These are phyloP conservation scores for Yarrowia keelungensis DNA, from an alignment of 805 yeast species.

Conservation along the genomic window DNA sequence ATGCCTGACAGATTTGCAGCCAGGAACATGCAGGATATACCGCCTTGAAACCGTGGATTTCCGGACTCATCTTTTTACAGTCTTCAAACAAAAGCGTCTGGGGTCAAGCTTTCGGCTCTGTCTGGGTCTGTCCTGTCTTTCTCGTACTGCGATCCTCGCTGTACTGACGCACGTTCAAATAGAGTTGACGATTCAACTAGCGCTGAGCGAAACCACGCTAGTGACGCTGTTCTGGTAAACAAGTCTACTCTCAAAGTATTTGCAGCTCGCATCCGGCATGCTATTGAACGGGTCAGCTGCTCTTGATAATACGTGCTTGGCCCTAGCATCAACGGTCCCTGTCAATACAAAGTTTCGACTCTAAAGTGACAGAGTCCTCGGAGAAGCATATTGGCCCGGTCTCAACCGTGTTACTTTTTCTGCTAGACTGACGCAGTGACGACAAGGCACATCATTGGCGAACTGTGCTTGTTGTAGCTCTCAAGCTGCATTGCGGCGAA, in stretches of 20 bases:
- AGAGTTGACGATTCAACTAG: constrained; percentile 11
- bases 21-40: not conserved
- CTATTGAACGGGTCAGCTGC: not conserved
- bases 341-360: not conserved
- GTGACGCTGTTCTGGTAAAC: not conserved
- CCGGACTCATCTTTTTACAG: too few species aligned
- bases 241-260: not conserved
- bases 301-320: not conserved
- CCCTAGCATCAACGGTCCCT: not conserved
- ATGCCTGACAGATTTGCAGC: too few species aligned
- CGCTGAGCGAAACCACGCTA: not conserved
- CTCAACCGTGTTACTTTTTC: not conserved
- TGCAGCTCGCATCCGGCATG: not conserved
- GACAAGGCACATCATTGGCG: constrained; percentile 5
- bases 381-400: not conserved
- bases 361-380: not conserved
- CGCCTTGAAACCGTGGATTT: too few species aligned
- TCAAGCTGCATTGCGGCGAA: constrained; percentile 3
- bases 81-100: not conserved
- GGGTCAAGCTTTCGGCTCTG: constrained; percentile 31
- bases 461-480: not conserved
- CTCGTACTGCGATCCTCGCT: constrained; percentile 10
- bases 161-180: not conserved
- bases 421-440: not conserved
- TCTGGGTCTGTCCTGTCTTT: constrained; percentile 8